Evolutionary conservation across 2,329 filamentous ascomycete genomes (phyloP), one percentile per base, ranked within the genome.

Genomic region (Parafenestella ontariensis): DNA sequence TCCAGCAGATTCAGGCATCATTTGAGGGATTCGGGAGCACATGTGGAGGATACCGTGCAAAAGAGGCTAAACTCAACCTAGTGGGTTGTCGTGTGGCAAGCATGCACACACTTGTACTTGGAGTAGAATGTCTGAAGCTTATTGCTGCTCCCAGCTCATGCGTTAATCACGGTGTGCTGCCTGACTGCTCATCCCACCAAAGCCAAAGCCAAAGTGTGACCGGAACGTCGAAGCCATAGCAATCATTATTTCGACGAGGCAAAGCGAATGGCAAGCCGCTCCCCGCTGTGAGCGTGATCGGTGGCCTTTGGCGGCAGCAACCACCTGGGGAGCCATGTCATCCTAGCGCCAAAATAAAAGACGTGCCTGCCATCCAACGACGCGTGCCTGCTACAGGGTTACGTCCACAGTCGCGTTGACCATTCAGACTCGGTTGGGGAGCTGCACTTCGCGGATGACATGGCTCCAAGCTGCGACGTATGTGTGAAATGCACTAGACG

Each of bases 1-100:
- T 62, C 54, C 42, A 61, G 63, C 51, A 46, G 36, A 40, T 45
- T 46, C 53, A 47, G 36, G 31, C 44, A 46, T 42, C 43, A 47
- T 51, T 52, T n/a, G n/a, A n/a, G n/a, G n/a, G n/a, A n/a, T n/a
- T n/a, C n/a, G n/a, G n/a, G n/a, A n/a, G n/a, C n/a, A n/a, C n/a
- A n/a, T n/a, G n/a, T 52, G 33, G 28, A 55, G 48, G 50, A 58
- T 40, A 53, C 53, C 49, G 56, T 62, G 57, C 48, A 58, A n/a
- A 62, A 62, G 55, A 57, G 64, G 62, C 70, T 71, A 73, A 71
- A 65, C 56, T 60, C 62, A 52, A 62, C 46, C 41, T 47, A 46
- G 45, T 34, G 45, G 41, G 41, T 40, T 49, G 36, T 48, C 29
- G 52, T 58, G 55, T 61, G 57, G 52, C 56, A 54, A 58, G 47